Conservation (phyloP, 345 rosid species). For the Gossypium stocksii region DNA sequence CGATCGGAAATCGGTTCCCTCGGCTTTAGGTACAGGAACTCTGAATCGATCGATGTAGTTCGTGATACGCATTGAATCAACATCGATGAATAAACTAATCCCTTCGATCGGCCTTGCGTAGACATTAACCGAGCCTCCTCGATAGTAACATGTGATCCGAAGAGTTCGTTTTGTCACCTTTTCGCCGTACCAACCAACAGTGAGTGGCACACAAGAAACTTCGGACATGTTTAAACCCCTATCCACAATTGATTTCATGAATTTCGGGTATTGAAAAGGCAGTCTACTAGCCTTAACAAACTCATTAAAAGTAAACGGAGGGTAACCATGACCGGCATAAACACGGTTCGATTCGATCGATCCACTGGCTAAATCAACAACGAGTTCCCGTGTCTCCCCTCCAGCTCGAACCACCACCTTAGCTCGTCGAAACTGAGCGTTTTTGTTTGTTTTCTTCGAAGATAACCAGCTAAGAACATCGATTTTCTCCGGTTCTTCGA, state of each 20-base stretch:
- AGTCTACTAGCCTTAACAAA: conserved; percentile 41
- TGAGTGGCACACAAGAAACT: conserved; percentile 64
- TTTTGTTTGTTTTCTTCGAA: conserved; percentile 11
- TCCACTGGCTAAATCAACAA: conserved; percentile 38
- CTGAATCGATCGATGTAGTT: conserved; percentile 40
- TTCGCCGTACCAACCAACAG: conserved; percentile 79
- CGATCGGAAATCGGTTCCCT: conserved; percentile 61
- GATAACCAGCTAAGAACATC: conserved; percentile 52
- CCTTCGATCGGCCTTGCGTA: conserved; percentile 72
- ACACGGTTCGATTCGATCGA: conserved; percentile 32
- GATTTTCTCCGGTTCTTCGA: conserved; percentile 69
- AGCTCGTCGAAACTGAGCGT: conserved; percentile 43
- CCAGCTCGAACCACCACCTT: conserved; percentile 48
- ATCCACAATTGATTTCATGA: conserved; percentile 35
- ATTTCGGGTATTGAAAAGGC: conserved; percentile 41
- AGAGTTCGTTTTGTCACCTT: conserved; percentile 38
- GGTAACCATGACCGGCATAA: conserved; percentile 55
- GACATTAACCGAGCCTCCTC: conserved; percentile 57
- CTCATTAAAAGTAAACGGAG: conserved; percentile 52
- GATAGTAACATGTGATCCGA: conserved; percentile 45
- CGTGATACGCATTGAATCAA: conserved; percentile 52
- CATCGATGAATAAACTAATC: conserved; percentile 46
- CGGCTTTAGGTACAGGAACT: conserved; percentile 60
- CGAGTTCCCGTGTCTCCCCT: conserved; percentile 47
- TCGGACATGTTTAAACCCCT: conserved; percentile 53